phyloP scores from a whole-genome alignment of 495 filamentous ascomycete genomes.

The Aspergillus sclerotioniger region DNA sequence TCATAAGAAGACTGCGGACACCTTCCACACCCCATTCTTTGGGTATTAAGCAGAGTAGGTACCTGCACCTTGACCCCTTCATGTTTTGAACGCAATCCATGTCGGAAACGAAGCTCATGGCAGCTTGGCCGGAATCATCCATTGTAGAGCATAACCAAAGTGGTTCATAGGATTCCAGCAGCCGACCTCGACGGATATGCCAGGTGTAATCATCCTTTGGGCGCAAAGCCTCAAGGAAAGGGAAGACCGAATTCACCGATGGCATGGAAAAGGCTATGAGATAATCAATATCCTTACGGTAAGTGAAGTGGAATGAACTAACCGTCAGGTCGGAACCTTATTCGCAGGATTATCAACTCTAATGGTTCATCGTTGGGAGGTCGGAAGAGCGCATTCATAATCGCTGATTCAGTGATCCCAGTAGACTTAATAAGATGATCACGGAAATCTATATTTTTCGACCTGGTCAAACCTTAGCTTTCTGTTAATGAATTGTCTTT shows the following conservation, averaged over 20 bases:
- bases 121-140: background rate
- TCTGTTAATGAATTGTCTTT: background rate
- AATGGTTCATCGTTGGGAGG: background rate
- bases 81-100: background rate
- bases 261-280: slow-evolving; percentile 11
- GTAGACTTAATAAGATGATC: background rate
- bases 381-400: slow-evolving; percentile 1
- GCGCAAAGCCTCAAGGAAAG: slow-evolving; percentile 8
- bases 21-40: background rate
- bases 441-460: background rate
- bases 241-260: slow-evolving; percentile 11
- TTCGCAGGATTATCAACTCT: background rate
- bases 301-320: background rate
- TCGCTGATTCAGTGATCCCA: background rate
- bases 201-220: slow-evolving; percentile 6
- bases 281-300: background rate
- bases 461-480: background rate
- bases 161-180: slow-evolving; percentile 6
- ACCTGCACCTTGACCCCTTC: background rate
- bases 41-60: slow-evolving; percentile 3
- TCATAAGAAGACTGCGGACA: background rate
- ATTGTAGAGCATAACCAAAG: slow-evolving; percentile 3
- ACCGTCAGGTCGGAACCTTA: background rate
- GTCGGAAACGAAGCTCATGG: slow-evolving; percentile 1
- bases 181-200: slow-evolving; percentile 13